These are phyloP conservation scores for Clavispora santaluciae DNA, from an alignment of 805 yeast genomes.

Conservation along the genomic window DNA sequence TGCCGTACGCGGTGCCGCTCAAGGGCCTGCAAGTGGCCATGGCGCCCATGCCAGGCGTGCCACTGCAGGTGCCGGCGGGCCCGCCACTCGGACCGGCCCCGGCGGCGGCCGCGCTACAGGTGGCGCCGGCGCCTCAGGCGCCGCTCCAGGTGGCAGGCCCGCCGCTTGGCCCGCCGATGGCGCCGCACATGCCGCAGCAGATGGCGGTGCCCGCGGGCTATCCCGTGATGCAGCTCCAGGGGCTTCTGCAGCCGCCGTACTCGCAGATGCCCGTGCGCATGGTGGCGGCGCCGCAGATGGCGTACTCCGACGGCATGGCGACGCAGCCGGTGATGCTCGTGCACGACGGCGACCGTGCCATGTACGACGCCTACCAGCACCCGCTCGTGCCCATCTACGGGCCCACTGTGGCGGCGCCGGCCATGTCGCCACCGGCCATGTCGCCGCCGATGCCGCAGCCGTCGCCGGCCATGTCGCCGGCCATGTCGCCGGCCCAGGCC, in stretches of 20 bases:
- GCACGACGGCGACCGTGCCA: background rate
- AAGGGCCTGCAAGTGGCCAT: background rate
- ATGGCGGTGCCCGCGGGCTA: background rate
- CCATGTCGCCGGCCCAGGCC: too few relatives aligned
- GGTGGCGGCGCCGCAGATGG: background rate
- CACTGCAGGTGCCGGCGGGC: background rate
- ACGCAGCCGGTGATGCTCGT: background rate
- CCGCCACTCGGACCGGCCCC: background rate
- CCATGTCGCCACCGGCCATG: too few relatives aligned
- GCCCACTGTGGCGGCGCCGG: too few relatives aligned
- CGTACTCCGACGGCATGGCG: background rate
- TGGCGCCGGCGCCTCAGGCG: background rate
- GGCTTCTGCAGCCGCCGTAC: background rate
- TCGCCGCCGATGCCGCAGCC: background rate
- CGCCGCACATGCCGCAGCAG: background rate
- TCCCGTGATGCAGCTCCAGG: constrained; percentile 5
- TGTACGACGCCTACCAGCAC: background rate
- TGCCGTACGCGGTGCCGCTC: background rate
- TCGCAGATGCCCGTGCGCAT: background rate
- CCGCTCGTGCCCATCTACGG: background rate
- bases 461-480: background rate
- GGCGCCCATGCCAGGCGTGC: background rate
- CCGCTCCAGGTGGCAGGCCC: background rate
- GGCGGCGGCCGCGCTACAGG: background rate
- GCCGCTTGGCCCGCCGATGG: too few relatives aligned